Percentiles rank a stretch among this genome's conserved stretches.
Conservation (phyloP, 768 basidiomycete species). For the Lentinus brumalis region DNA sequence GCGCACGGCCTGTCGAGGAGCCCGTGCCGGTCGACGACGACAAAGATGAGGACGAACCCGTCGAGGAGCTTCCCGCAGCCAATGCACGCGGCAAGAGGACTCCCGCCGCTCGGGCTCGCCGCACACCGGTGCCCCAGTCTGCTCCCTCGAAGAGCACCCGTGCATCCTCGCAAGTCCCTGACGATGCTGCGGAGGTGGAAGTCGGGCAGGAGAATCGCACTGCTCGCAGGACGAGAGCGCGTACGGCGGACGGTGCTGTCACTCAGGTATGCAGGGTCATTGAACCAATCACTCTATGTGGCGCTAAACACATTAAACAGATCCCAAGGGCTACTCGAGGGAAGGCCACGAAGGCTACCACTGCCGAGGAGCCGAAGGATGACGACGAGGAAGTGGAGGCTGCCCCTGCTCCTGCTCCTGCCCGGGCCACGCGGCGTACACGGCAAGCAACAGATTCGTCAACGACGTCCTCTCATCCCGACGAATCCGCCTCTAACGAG, state of each 20-base stretch:
- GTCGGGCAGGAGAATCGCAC: constrained; percentile 8
- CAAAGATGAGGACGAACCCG: constrained; percentile 13
- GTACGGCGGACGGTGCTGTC: constrained; percentile 22
- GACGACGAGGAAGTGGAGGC: constrained; percentile 14
- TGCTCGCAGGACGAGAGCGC: constrained; percentile 23
- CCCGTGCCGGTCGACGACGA: constrained; percentile 2
- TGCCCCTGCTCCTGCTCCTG: constrained; percentile 4
- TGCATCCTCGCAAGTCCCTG: constrained; percentile 7
- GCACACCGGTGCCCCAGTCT: constrained; percentile 15
- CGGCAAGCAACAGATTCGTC: constrained; percentile 20
- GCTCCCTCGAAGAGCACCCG: constrained; percentile 18
- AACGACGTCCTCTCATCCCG: constrained; percentile 11
- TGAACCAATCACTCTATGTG: not conserved
- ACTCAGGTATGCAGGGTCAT: constrained; percentile 15
- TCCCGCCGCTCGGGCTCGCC: constrained; percentile 5
- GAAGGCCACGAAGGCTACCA: not conserved
- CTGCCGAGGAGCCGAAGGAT: constrained; percentile 4
- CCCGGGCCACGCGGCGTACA: constrained; percentile 26
- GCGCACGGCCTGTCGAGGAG: constrained; percentile 12
- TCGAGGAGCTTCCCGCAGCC: constrained; percentile 7
- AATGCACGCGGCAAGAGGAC: constrained; percentile 2
- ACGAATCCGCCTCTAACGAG: constrained; percentile 12
- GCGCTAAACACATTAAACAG: not conserved
- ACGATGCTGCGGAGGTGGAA: constrained; percentile 2
- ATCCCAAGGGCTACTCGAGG: constrained; percentile 3